These are phyloP conservation scores for Calonectria multiphialidica DNA, from an alignment of 2,329 filamentous ascomycete genomes.

Conservation along the genomic window DNA sequence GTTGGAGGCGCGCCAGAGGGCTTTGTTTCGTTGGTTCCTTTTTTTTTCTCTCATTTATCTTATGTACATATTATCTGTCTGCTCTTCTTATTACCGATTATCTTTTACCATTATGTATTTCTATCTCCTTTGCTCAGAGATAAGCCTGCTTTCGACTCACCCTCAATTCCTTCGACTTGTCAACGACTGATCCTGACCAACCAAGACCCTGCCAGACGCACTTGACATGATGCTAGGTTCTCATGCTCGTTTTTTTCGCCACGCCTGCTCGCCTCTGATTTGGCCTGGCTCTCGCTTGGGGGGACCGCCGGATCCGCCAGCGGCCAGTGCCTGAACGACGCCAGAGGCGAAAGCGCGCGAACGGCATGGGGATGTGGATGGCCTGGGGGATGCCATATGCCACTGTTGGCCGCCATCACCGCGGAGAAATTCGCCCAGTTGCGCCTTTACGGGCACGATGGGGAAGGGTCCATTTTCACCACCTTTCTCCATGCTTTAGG, in stretches of 20 bases:
- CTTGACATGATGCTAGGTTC: not conserved
- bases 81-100: constrained; percentile 37
- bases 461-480: constrained; percentile 18
- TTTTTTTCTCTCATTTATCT: constrained; percentile 31
- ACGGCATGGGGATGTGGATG: constrained; percentile 26
- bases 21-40: constrained; percentile 33
- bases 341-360: constrained; percentile 20
- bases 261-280: not conserved
- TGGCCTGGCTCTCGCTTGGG: not conserved
- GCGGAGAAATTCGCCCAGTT: constrained; percentile 29
- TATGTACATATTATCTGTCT: constrained; percentile 18
- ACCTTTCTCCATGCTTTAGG: constrained; percentile 12
- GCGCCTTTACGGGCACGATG: not conserved
- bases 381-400: constrained; percentile 24
- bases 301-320: constrained; percentile 21
- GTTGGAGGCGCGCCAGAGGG: constrained; percentile 29
- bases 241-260: not conserved
- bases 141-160: constrained; percentile 42
- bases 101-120: constrained; percentile 55
- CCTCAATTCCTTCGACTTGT: constrained; percentile 16
- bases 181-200: constrained; percentile 13
- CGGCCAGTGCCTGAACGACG: constrained; percentile 9
- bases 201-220: not conserved
- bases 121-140: constrained; percentile 49
- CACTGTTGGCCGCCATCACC: constrained; percentile 17